Evolutionary conservation across 306 rosid species (phyloP).

Genomic region (Ceratonia siliqua): DNA sequence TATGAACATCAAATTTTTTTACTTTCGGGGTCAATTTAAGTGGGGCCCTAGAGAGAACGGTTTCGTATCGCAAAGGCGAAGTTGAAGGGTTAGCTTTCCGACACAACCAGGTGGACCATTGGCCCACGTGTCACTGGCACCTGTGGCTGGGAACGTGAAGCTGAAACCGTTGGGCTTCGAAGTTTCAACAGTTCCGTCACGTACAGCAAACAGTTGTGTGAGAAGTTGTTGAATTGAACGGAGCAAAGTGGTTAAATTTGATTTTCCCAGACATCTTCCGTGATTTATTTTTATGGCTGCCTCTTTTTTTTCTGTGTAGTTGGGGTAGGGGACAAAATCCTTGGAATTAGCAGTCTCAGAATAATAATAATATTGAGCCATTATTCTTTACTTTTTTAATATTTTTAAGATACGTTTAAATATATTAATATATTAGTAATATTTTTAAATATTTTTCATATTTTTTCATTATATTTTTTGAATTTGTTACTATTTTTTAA

Average conservation of each 20-base stretch:
- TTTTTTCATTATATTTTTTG: too few species aligned
- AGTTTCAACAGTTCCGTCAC: too few species aligned
- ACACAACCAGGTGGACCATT: slow-evolving; percentile 32
- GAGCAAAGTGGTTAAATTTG: neutral
- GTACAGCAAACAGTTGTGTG: too few species aligned
- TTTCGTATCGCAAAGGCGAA: slow-evolving; percentile 45
- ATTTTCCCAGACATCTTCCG: neutral
- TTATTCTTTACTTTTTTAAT: too few species aligned
- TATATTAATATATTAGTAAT: too few species aligned
- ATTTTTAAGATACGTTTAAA: too few species aligned
- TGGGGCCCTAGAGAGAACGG: too few species aligned
- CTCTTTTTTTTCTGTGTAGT: neutral
- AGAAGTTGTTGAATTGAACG: too few species aligned
- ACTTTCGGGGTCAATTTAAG: neutral
- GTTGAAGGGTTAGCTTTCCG: slow-evolving; percentile 40
- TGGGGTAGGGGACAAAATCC: neutral
- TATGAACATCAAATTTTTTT: too few species aligned
- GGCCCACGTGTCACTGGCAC: slow-evolving; percentile 42
- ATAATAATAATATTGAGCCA: too few species aligned
- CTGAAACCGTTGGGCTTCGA: neutral
- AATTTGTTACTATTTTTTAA: too few species aligned
- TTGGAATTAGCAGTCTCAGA: neutral
- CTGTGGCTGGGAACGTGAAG: neutral
- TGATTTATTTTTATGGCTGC: neutral
- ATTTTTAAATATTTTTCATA: too few species aligned